Base-by-base conservation (phyloP, 805 yeast species). In the Cyberlindnera petersonii region DNA sequence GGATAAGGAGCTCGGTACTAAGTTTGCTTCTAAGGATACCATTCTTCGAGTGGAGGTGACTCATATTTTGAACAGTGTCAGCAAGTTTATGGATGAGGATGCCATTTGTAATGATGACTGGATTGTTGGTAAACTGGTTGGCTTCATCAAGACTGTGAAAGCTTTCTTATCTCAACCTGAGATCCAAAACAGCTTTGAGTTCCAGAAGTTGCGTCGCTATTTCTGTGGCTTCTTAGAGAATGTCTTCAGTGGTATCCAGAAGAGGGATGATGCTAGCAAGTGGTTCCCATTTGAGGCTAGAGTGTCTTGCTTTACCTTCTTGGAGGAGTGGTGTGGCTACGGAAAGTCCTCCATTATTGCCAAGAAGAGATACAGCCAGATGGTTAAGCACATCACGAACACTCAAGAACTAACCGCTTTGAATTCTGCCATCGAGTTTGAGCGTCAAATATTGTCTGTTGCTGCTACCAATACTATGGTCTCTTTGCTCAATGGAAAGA, bases 311-410 rank as follows among this genome's bases (percentile, higher is more conserved):
- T 89, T 87, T 64, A 76, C 79, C 32, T 82, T 76, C 52, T 65
- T 93, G 40, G 89, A 85, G 48, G 95, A 86, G 57, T 93, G 99
- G 99, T 88, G 96, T 59, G 95, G 95, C 0, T 78, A 77, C 60
- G 97, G 98, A 3, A 80, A 76, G 37, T 68, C 78, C 18, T 71
- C 76, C 8, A 55, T 68, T 1, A 54, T 79, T 2, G 75, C 87
- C 3, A 78, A 77, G 22, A 83, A 82, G 29, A 68, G 96, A 31
- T 87, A 87, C 47, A 57, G 64, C 5, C 49, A 61, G 1, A 81
- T 81, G 77, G 68, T 77, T 14, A 66, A 65, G 29, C 66, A 61
- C 65, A 37, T 68, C 15, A 55, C 52, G 3, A 61, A 48, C 24
- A 44, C 57, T n/a, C 60, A 64, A 39, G 71, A 57, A 38, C 49